A percentile compares a stretch with the other conserved stretches of the same genome.
phyloP scores from a whole-genome alignment of 805 yeast genomes.

The Wickerhamomyces chambardii region DNA sequence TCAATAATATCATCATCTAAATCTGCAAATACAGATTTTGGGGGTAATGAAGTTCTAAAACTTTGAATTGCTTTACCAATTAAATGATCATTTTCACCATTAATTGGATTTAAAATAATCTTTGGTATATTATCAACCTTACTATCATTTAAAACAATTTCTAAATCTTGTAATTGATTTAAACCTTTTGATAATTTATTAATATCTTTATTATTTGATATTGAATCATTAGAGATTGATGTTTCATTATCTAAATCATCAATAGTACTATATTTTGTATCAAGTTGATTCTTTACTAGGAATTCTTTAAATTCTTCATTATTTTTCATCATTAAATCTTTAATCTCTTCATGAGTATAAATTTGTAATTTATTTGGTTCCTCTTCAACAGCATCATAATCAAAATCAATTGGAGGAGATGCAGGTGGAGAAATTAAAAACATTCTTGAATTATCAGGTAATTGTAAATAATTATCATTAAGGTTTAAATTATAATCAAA shows the following conservation, averaged over 20 bases:
- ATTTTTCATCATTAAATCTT: constrained; percentile 11
- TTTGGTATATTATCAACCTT: constrained; percentile 9
- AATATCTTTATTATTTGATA: too few relatives aligned
- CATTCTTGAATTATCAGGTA: constrained; percentile 24
- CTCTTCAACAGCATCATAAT: constrained; percentile 27
- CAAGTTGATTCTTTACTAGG: constrained; percentile 4
- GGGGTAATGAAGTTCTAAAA: constrained; percentile 26
- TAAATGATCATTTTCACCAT: constrained; percentile 16
- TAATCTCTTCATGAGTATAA: constrained; percentile 16
- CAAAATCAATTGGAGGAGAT: constrained; percentile 32
- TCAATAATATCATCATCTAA: constrained; percentile 6
- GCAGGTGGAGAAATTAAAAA: constrained; percentile 32
- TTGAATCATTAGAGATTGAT: not conserved
- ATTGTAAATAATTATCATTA: constrained; percentile 16
- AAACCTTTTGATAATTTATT: too few relatives aligned
- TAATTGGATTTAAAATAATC: constrained; percentile 15
- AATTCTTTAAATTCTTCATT: constrained; percentile 10
- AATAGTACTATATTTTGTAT: constrained; percentile 3
- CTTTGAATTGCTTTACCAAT: constrained; percentile 13
- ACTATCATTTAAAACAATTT: constrained; percentile 15
- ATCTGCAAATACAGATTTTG: constrained; percentile 27
- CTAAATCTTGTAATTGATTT: constrained; percentile 1
- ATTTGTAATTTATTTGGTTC: constrained; percentile 22
- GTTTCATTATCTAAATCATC: constrained; percentile 1
- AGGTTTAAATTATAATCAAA: constrained; percentile 5